Evolutionary conservation across 2,329 filamentous ascomycete species (phyloP).

Genomic region (Penicillium sp.): DNA sequence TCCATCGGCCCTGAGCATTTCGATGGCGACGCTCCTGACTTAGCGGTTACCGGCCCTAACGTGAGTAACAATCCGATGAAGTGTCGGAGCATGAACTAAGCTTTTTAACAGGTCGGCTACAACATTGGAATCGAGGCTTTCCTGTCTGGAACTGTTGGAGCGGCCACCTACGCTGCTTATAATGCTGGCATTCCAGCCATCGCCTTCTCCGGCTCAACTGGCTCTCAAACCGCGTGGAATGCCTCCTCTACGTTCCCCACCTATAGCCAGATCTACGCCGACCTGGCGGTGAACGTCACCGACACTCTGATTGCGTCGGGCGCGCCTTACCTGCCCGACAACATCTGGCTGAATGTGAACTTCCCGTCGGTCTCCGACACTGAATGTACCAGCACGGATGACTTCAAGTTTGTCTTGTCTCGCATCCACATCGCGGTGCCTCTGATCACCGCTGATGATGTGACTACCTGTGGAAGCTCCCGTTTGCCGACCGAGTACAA

Average conservation of each 20-base stretch:
- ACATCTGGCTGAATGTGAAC: constrained; percentile 69
- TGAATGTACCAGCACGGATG: constrained; percentile 51
- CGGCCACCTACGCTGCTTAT: constrained; percentile 58
- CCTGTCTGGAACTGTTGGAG: constrained; percentile 69
- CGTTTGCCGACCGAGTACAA: constrained; percentile 61
- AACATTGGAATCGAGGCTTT: constrained; percentile 59
- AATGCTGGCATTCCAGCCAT: constrained; percentile 63
- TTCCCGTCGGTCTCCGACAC: constrained; percentile 54
- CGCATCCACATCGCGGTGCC: constrained; percentile 55
- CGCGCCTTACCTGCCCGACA: constrained; percentile 62
- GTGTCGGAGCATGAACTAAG: background rate
- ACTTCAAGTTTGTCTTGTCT: constrained; percentile 66
- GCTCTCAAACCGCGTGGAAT: constrained; percentile 56
- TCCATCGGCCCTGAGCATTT: constrained; percentile 57
- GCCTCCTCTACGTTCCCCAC: constrained; percentile 39
- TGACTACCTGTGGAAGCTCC: constrained; percentile 56
- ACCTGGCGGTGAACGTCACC: constrained; percentile 61
- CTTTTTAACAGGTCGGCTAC: constrained; percentile 31
- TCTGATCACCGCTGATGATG: constrained; percentile 48
- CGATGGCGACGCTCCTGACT: constrained; percentile 53
- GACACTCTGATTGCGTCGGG: constrained; percentile 56
- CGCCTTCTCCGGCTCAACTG: constrained; percentile 62
- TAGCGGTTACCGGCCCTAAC: constrained; percentile 68
- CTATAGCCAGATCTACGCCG: constrained; percentile 62
- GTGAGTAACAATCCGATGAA: constrained; percentile 26